A percentile compares a stretch with the other conserved stretches of the same genome.
Conservation (phyloP, 345 rosid species). For the Corymbia maculata region DNA sequence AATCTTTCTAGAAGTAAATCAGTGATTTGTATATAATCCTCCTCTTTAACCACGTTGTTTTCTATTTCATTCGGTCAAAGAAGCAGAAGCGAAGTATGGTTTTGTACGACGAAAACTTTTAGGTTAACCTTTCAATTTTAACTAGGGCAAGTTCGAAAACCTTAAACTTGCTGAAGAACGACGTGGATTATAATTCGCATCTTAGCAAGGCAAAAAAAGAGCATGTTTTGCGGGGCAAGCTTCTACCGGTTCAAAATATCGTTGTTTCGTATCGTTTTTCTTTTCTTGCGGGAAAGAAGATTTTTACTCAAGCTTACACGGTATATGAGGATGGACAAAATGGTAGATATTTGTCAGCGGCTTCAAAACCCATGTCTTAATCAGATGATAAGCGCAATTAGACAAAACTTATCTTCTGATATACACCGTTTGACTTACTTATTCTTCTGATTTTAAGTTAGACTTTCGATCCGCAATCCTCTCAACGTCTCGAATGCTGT, state of each 20-base stretch:
- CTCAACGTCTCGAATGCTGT: background rate
- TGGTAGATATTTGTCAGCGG: background rate
- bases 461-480: background rate
- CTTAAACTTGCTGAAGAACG: background rate
- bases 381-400: background rate
- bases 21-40: background rate
- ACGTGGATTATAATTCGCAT: background rate
- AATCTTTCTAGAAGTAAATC: background rate
- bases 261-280: background rate
- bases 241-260: background rate
- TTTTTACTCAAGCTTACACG: background rate
- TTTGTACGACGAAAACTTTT: background rate
- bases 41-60: background rate
- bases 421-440: background rate
- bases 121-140: background rate
- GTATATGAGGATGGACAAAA: background rate
- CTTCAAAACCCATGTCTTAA: background rate
- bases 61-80: background rate
- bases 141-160: background rate
- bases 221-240: background rate
- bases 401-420: background rate
- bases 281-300: background rate
- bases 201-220: background rate
- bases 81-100: background rate
- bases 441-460: background rate